Evolutionary conservation across 805 yeast genomes (phyloP), one percentile per base, ranked within the genome.

Genomic region (Yamadazyma phyllophila): DNA sequence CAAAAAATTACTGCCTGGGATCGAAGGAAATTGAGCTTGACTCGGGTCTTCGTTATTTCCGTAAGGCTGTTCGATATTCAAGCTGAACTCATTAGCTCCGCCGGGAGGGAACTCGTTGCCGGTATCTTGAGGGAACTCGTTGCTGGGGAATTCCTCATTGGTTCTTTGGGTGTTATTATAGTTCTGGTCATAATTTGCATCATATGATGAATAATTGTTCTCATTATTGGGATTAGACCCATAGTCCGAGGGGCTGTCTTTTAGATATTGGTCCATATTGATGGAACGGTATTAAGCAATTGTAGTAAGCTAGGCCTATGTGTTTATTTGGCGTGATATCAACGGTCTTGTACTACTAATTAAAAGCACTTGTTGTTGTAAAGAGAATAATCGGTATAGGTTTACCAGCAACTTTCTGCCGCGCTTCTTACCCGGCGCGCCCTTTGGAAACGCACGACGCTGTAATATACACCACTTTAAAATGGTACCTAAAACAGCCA

Each of bases 231-330:
- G 38, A 16, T 38, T 41, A 20, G 24, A 20, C 31, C 17, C 47
- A 32, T 44, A 51, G 48, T 61, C 66, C 38, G 60, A 50, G 31
- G 68, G 69, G 52, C 69, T 65, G 41, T 65, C 67, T 38, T 57
- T 63, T 44, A 65, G 57, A 50, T 53, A 63, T 46, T 62, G 64
- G 35, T 64, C 69, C 69, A 64, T 63, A 11, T 4, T 31, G 24
- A 20, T 20, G 24, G 24, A 20, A 13, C 16, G 10, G 34, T 10
- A 29, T 29, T 29, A 20, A 20, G 24, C 24, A 20, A 20, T 20
- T 20, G 24, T 20, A 20, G 6, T 20, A 20, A 20, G 3, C 24
- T 20, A 20, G 24, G 24, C 24, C 24, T 20, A 6, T 20, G 24
- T 20, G 24, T 20, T 20, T 20, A 20, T 3, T 6, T 33, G 24